Base-by-base conservation (phyloP, 306 rosid genomes). In the Vachellia collinsii region DNA sequence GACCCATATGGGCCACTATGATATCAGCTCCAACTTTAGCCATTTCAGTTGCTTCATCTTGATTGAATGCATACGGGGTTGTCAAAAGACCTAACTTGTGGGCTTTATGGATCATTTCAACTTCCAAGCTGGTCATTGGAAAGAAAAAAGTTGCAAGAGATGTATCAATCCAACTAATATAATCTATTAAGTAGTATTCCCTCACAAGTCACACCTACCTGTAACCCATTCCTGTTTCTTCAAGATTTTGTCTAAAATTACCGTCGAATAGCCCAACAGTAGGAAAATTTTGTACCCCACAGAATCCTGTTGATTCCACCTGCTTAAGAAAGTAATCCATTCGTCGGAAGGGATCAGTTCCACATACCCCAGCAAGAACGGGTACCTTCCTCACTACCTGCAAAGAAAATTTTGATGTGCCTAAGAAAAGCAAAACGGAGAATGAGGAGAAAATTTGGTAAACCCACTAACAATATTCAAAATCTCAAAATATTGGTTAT, bases 191-290 rank as follows among this genome's bases (percentile, higher is more conserved):
- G 61, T 44, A 29, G 56, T 66, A 17, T 79, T 72, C 10, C n/a
- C 67, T 23, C 72, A 70, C 48, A 20, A 20, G 63, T 20, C 34
- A 9, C 25, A 82, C 90, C 81, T 87, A 92, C 97, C 93, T 77
- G 79, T 90, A 94, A 82, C 97, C 98, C 98, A 94, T 92, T 80
- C 97, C 97, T 8, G 97, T 94, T 88, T 94, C 98, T 86, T 94
- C 98, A 77, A 91, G 97, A 85, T 92, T 94, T 81, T 92, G 95
- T 83, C 97, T 89, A 81, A 92, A 94, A 86, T 94, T 92, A 50
- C 97, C 98, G 79, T 94, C 98, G 75, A 86, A 90, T 66, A 92
- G 86, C 80, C 98, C 97, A 72, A 92, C 98, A 9, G 98, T 92
- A n/a, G 98, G 98, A 88, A 94, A 94, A 81, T 91, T 92, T 85